Percentiles rank a stretch among this genome's conserved stretches.
These are phyloP conservation scores for Blastobotrys capitulatus DNA, from an alignment of 1,139 yeast species.

Conservation along the genomic window DNA sequence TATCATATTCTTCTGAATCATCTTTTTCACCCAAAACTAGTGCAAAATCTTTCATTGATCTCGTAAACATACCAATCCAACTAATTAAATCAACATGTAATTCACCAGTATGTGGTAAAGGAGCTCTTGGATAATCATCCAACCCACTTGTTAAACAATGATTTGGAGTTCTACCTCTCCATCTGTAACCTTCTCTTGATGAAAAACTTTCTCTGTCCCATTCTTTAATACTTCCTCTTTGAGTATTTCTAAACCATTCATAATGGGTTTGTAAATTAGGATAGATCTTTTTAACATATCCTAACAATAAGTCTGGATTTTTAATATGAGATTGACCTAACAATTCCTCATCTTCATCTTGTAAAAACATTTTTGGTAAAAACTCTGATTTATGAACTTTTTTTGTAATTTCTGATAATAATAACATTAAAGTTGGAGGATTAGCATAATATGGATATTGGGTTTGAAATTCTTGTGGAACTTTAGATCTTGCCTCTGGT, in stretches of 20 bases:
- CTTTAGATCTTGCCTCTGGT: constrained; percentile 81
- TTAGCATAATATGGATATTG: constrained; percentile 92
- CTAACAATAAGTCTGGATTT: constrained; percentile 55
- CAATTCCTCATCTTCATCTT: constrained; percentile 1
- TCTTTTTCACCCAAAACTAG: constrained; percentile 50
- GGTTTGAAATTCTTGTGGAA: constrained; percentile 76
- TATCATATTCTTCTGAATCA: constrained; percentile 50
- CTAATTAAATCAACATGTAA: constrained; percentile 82
- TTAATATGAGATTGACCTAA: constrained; percentile 47
- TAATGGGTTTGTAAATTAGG: constrained; percentile 75
- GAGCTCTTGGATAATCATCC: constrained; percentile 91
- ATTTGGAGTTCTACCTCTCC: constrained; percentile 86
- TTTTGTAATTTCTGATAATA: constrained; percentile 63
- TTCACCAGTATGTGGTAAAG: constrained; percentile 80
- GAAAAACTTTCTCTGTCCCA: constrained; percentile 57
- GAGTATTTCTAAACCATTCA: constrained; percentile 81
- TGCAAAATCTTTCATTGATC: constrained; percentile 74
- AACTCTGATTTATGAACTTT: constrained; percentile 31
- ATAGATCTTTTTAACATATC: constrained; percentile 61
- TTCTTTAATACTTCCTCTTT: constrained; percentile 67
- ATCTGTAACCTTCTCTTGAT: constrained; percentile 66
- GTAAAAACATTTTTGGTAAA: constrained; percentile 5
- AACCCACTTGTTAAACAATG: constrained; percentile 92
- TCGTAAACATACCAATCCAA: constrained; percentile 93
- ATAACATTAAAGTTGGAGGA: constrained; percentile 89